Base-by-base conservation (phyloP, 345 rosid species). In the Rhizophora mangle region DNA sequence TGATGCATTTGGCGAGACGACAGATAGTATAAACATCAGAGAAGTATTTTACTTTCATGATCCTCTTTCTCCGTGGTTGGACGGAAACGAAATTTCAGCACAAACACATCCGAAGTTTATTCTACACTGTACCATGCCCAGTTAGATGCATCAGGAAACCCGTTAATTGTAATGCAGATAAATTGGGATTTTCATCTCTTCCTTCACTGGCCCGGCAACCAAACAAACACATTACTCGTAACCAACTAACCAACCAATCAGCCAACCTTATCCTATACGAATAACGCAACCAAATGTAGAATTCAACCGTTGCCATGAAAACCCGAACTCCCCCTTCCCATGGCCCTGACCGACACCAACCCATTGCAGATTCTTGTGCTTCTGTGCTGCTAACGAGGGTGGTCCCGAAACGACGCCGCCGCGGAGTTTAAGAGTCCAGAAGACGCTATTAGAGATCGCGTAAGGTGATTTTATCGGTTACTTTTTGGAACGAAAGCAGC, bases 341-440 rank as follows among this genome's bases (percentile, higher is more conserved):
- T 67, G 22, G 94, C 89, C 72, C 72, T 80, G 78, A 85, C 88
- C 63, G 89, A 81, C 69, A 80, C 62, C 52, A 67, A 64, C n/a
- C 75, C 77, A 53, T 63, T 60, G 6, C 68, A 69, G 69, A 63
- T 80, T 70, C 81, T 75, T 26, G 74, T 69, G 61, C 27, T 81
- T 46, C 69, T 79, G 85, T 8, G 65, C 80, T 64, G 84, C 66
- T 6, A 79, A 55, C 1, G 82, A 80, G 79, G 46, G 81, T 79
- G 87, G 43, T 97, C 83, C 63, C 76, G 74, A 68, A 86, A 89
- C 34, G 89, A 76, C 71, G 93, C 85, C 68, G 87, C 67, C 1
- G 88, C 60, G 62, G 96, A 79, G 24, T 82, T 87, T 1, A 84
- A 60, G 37, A 87, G 82, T 74, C 86, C 78, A 51, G 81, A 80